These are phyloP conservation scores for Fusarium beomiforme DNA, from an alignment of 2,329 filamentous ascomycete species.

Conservation along the genomic window DNA sequence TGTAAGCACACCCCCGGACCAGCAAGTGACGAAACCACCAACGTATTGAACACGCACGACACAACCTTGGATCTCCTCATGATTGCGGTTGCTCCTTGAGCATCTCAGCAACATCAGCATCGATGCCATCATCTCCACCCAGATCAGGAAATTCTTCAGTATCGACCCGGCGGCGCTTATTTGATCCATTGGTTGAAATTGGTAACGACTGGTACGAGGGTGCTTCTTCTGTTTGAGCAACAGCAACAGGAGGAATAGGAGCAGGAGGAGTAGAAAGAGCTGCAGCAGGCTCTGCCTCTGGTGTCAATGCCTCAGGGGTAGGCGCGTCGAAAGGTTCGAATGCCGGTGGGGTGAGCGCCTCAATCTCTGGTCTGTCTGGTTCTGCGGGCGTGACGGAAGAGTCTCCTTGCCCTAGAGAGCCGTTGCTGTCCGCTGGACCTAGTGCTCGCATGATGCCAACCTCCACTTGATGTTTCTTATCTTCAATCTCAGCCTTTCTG, in stretches of 20 bases:
- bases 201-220: slow-evolving; percentile 61
- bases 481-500: slow-evolving; percentile 78
- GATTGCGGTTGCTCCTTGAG: slow-evolving; percentile 45
- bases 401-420: slow-evolving; percentile 58
- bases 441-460: slow-evolving; percentile 89
- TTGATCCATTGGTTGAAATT: slow-evolving; percentile 62
- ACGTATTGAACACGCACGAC: not conserved
- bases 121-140: slow-evolving; percentile 64
- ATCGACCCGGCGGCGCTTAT: slow-evolving; percentile 66
- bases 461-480: slow-evolving; percentile 89
- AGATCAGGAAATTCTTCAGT: slow-evolving; percentile 63
- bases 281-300: slow-evolving; percentile 35
- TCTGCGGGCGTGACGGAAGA: slow-evolving; percentile 63
- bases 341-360: slow-evolving; percentile 83
- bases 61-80: not conserved
- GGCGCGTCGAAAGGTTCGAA: slow-evolving; percentile 38
- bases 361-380: slow-evolving; percentile 80
- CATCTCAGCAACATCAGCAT: slow-evolving; percentile 66
- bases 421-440: slow-evolving; percentile 65
- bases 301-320: slow-evolving; percentile 27
- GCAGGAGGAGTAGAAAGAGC: slow-evolving; percentile 38
- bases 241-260: not conserved
- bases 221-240: slow-evolving; percentile 51
- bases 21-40: not conserved
- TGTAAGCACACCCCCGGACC: not conserved